Evolutionary conservation across 1,284 basidiomycete species (phyloP).

Genomic region (Ceratobasidium papillatum): DNA sequence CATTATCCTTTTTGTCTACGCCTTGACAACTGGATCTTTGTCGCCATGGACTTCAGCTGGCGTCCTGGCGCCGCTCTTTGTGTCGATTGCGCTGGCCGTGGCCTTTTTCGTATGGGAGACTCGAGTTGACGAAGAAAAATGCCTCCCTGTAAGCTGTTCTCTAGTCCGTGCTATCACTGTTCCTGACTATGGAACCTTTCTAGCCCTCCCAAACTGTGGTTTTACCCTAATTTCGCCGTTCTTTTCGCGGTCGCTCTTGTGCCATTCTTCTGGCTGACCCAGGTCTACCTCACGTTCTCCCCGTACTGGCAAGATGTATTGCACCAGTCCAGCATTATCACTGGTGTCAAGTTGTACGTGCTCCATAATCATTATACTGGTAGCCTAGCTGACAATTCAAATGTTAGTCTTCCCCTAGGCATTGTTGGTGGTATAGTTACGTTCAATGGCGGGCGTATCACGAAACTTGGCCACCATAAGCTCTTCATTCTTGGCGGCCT

Average conservation of each 20-base stretch:
- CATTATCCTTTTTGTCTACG: slow-evolving; percentile 59
- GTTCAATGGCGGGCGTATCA: slow-evolving; percentile 56
- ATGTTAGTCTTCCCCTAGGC: slow-evolving; percentile 8
- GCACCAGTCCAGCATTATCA: slow-evolving; percentile 32
- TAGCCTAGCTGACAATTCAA: not conserved
- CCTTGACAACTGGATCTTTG: slow-evolving; percentile 58
- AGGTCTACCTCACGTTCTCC: slow-evolving; percentile 7
- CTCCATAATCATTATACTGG: not conserved
- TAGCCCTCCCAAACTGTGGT: slow-evolving; percentile 56
- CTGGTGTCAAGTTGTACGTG: slow-evolving; percentile 26
- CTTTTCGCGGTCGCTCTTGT: slow-evolving; percentile 54
- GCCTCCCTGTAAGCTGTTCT: slow-evolving; percentile 54
- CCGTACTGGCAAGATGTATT: slow-evolving; percentile 24
- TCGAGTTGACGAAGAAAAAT: slow-evolving; percentile 50
- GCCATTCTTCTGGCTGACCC: slow-evolving; percentile 54
- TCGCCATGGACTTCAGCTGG: slow-evolving; percentile 56
- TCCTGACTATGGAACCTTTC: not conserved
- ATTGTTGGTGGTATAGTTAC: slow-evolving; percentile 48
- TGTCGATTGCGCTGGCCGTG: slow-evolving; percentile 53
- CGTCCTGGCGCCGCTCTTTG: slow-evolving; percentile 58
- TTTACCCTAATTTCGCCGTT: slow-evolving; percentile 54
- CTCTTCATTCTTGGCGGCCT: slow-evolving; percentile 58
- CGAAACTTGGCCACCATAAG: slow-evolving; percentile 55
- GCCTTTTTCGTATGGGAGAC: slow-evolving; percentile 58
- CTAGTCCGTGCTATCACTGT: not conserved